These are phyloP conservation scores for Millerago galiae DNA, from an alignment of 805 yeast genomes.

Conservation along the genomic window DNA sequence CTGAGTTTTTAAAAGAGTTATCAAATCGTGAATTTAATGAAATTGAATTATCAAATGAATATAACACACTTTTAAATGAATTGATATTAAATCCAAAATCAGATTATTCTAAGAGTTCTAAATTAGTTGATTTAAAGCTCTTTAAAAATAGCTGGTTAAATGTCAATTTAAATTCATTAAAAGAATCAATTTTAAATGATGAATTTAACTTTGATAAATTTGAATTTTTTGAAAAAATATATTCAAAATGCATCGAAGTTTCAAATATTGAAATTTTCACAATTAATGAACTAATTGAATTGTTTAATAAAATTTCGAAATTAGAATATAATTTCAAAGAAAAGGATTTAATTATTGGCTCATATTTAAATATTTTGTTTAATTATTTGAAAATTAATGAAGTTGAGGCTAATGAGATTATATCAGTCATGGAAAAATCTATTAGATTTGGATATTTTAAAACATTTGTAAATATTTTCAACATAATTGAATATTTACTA, in stretches of 20 bases:
- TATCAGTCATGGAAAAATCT: slow-evolving; percentile 15
- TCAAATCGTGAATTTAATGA: slow-evolving; percentile 17
- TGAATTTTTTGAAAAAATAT: slow-evolving; percentile 23
- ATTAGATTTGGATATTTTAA: slow-evolving; percentile 10
- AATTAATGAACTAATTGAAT: slow-evolving; percentile 11
- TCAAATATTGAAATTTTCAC: slow-evolving; percentile 1
- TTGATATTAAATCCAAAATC: slow-evolving; percentile 21
- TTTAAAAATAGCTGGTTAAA: slow-evolving; percentile 25
- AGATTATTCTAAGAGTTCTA: slow-evolving; percentile 19
- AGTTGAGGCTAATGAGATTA: slow-evolving; percentile 13
- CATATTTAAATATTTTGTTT: slow-evolving; percentile 21
- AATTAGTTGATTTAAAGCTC: slow-evolving; percentile 19
- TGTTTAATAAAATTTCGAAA: slow-evolving; percentile 2
- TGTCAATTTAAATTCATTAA: slow-evolving; percentile 15
- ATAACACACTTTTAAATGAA: slow-evolving; percentile 22
- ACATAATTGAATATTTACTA: slow-evolving; percentile 14
- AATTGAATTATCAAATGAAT: slow-evolving; percentile 6
- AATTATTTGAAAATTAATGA: slow-evolving; percentile 14
- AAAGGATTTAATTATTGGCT: slow-evolving; percentile 25
- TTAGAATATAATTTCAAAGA: slow-evolving; percentile 15
- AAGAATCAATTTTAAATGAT: slow-evolving; percentile 10
- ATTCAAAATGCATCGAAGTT: slow-evolving; percentile 14
- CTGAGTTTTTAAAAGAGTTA: slow-evolving; percentile 23
- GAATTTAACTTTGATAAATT: slow-evolving; percentile 22
- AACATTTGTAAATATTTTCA: slow-evolving; percentile 11